phyloP scores from a whole-genome alignment of 83 land plant species.

The Thuja plicata region DNA sequence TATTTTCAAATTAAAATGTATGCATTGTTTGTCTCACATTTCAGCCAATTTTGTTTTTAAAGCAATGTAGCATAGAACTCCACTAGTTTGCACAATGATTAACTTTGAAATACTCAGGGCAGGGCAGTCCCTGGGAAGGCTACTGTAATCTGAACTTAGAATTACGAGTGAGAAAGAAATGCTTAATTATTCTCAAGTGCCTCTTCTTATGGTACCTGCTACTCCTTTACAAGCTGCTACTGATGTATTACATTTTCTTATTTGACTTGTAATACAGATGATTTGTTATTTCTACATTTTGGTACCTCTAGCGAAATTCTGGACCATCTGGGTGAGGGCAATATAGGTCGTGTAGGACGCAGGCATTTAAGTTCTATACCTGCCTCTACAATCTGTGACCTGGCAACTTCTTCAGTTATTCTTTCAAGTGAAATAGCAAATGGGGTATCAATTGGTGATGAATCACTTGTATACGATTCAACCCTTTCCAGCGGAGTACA shows the following conservation, averaged over 20 bases:
- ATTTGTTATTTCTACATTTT: conserved; percentile 86
- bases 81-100: background rate
- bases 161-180: background rate
- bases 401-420: conserved; percentile 79
- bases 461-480: conserved; percentile 77
- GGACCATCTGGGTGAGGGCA: conserved; percentile 65
- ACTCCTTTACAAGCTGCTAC: background rate
- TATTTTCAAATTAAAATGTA: background rate
- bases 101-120: background rate
- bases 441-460: conserved; percentile 84
- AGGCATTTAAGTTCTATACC: conserved; percentile 80
- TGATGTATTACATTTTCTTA: background rate
- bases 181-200: background rate
- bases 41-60: background rate
- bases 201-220: background rate
- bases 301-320: conserved; percentile 93
- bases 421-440: conserved; percentile 67
- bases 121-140: background rate
- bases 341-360: conserved; percentile 61
- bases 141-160: background rate
- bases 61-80: background rate
- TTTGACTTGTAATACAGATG: conserved; percentile 46
- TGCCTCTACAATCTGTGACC: conserved; percentile 68
- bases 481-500: conserved; percentile 58
- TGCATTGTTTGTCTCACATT: background rate